phyloP scores from a whole-genome alignment of 441 rosid genomes.

The Eutrema salsugineum region DNA sequence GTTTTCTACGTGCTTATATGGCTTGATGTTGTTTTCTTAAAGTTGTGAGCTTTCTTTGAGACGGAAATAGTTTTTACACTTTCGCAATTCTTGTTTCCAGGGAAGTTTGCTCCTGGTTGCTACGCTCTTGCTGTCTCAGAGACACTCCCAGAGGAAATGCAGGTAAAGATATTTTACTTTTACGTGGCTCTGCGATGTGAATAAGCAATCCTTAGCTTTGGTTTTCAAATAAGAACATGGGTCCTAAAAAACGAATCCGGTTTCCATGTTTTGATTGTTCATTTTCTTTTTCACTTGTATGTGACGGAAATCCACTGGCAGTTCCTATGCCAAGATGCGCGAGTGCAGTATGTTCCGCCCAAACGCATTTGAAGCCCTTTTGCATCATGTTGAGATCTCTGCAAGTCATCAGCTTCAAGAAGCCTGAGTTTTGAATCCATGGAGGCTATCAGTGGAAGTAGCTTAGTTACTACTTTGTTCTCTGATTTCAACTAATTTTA shows the following conservation, averaged over 20 bases:
- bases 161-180: slow-evolving; percentile 41
- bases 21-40: neutral
- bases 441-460: neutral
- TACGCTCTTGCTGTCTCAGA: slow-evolving; percentile 96
- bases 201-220: neutral
- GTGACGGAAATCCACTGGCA: slow-evolving; percentile 31
- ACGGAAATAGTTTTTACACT: neutral
- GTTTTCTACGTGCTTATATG: neutral
- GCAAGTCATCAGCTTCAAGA: neutral
- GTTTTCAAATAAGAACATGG: neutral
- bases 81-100: slow-evolving; percentile 33
- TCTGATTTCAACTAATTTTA: neutral
- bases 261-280: neutral
- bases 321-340: slow-evolving; percentile 74
- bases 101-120: slow-evolving; percentile 88
- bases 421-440: neutral
- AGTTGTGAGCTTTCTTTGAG: neutral
- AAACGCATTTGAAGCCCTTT: slow-evolving; percentile 37
- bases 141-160: slow-evolving; percentile 84
- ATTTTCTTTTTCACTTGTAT: neutral
- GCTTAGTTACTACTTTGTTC: neutral
- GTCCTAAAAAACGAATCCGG: neutral
- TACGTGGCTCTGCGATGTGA: neutral
- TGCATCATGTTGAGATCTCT: slow-evolving; percentile 22
- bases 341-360: slow-evolving; percentile 71